A percentile compares a stretch with the other conserved stretches of the same genome.
These are phyloP conservation scores for Mycena sanguinolenta DNA, from an alignment of 768 basidiomycete genomes.

Conservation along the genomic window DNA sequence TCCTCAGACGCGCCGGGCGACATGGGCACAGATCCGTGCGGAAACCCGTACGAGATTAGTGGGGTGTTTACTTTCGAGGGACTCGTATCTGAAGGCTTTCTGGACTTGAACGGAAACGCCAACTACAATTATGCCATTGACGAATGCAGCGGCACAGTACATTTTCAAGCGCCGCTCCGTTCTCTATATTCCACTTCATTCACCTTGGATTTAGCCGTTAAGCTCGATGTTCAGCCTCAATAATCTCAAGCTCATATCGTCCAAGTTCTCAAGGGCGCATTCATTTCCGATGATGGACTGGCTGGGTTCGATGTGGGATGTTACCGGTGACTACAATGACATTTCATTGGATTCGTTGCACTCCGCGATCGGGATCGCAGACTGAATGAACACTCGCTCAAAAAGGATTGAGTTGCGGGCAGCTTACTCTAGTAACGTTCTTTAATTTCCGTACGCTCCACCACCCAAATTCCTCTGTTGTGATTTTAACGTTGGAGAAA, in stretches of 20 bases:
- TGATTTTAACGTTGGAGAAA: too few relatives aligned
- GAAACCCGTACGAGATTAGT: conserved; percentile 59
- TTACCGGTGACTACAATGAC: conserved; percentile 72
- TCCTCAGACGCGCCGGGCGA: conserved; percentile 64
- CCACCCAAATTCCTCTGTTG: too few relatives aligned
- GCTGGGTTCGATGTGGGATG: conserved; percentile 82
- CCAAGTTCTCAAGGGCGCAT: conserved; percentile 66
- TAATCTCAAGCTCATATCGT: not conserved
- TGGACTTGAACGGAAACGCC: conserved; percentile 56
- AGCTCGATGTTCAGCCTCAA: not conserved
- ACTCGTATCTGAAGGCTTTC: conserved; percentile 66
- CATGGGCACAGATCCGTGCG: conserved; percentile 64
- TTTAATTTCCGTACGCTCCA: too few relatives aligned
- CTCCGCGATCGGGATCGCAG: not conserved
- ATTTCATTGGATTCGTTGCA: not conserved
- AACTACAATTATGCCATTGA: conserved; percentile 69
- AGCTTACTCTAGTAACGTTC: not conserved
- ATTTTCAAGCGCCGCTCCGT: not conserved
- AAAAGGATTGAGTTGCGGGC: not conserved
- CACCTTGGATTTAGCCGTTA: conserved; percentile 64
- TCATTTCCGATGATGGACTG: conserved; percentile 64
- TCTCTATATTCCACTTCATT: conserved; percentile 61
- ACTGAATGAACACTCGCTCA: not conserved
- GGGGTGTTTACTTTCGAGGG: conserved; percentile 77
- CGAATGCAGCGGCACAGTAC: conserved; percentile 76